Percentiles rank a stretch among this genome's conserved stretches.
phyloP scores from a whole-genome alignment of 148 eudicot genomes.

The Chenopodium suecicum region DNA sequence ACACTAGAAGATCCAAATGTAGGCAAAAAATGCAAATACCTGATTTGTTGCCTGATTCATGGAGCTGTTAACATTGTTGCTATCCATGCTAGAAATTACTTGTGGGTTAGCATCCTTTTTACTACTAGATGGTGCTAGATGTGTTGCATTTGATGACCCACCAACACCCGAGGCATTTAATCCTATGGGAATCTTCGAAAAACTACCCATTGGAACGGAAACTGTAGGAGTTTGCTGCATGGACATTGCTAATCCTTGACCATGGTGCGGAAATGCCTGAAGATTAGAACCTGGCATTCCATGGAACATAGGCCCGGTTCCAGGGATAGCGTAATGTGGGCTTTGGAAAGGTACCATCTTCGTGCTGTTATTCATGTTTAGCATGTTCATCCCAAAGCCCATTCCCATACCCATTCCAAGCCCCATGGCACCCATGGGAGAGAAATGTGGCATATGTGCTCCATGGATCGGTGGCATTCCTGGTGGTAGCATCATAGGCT shows the following conservation, averaged over 20 bases:
- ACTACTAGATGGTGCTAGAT: conserved; percentile 29
- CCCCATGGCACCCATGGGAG: conserved; percentile 73
- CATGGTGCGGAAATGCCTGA: conserved; percentile 50
- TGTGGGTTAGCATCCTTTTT: conserved; percentile 36
- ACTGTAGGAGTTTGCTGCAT: conserved; percentile 37
- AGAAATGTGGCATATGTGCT: conserved; percentile 66
- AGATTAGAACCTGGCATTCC: conserved; percentile 50
- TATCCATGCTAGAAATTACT: conserved; percentile 19
- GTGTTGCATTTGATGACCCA: conserved; percentile 28
- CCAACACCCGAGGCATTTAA: conserved; percentile 32
- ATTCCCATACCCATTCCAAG: conserved; percentile 66
- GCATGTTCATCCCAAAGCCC: conserved; percentile 70
- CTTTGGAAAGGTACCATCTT: conserved; percentile 51
- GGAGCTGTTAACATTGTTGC: conserved; percentile 35
- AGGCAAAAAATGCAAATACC: conserved; percentile 17
- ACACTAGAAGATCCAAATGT: not conserved
- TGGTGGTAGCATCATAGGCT: conserved; percentile 78
- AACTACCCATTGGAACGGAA: conserved; percentile 33
- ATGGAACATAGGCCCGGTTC: conserved; percentile 41
- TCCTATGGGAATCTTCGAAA: conserved; percentile 34
- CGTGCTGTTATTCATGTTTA: conserved; percentile 55
- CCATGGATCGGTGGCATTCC: conserved; percentile 75
- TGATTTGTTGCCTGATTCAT: conserved; percentile 34
- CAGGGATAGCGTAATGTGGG: conserved; percentile 44
- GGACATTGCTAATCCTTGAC: conserved; percentile 57